phyloP scores from a whole-genome alignment of 768 basidiomycete species.

The Rhizopogon rudus region DNA sequence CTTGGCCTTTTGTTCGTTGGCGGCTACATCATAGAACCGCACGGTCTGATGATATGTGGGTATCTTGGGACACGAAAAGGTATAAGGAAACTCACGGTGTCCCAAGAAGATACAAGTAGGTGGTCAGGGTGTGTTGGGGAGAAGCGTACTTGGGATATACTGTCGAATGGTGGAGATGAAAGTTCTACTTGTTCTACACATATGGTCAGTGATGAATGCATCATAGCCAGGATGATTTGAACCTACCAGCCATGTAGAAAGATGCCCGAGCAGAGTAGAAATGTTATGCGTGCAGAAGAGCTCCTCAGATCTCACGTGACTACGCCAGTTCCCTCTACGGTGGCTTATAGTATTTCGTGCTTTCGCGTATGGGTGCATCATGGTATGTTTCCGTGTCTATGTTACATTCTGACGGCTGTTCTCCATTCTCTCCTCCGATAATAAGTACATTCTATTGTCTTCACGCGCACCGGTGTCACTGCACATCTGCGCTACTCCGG shows the following conservation, averaged over 20 bases:
- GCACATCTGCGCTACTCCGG: too few species aligned
- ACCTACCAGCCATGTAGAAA: neutral
- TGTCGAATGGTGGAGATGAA: conserved; percentile 77
- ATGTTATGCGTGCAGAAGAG: too few species aligned
- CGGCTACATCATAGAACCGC: conserved; percentile 46
- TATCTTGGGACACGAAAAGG: conserved; percentile 25
- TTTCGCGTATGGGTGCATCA: too few species aligned
- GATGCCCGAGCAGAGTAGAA: neutral
- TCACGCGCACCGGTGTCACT: too few species aligned
- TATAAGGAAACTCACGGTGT: conserved; percentile 44
- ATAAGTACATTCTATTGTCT: too few species aligned
- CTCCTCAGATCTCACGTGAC: too few species aligned
- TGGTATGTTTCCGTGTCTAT: too few species aligned
- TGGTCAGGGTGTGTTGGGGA: conserved; percentile 77
- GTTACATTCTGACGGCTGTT: too few species aligned
- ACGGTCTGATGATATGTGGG: conserved; percentile 48
- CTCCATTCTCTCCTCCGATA: too few species aligned
- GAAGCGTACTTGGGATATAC: conserved; percentile 75
- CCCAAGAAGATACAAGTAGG: conserved; percentile 87
- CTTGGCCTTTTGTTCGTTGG: conserved; percentile 69
- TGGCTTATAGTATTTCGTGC: too few species aligned
- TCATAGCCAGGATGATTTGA: too few species aligned
- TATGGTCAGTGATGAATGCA: neutral
- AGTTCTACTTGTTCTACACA: conserved; percentile 36
- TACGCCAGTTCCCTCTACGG: too few species aligned